A percentile compares a stretch with the other conserved stretches of the same genome.
Conservation (phyloP, 768 basidiomycete genomes). For the Suillus subalutaceus region DNA sequence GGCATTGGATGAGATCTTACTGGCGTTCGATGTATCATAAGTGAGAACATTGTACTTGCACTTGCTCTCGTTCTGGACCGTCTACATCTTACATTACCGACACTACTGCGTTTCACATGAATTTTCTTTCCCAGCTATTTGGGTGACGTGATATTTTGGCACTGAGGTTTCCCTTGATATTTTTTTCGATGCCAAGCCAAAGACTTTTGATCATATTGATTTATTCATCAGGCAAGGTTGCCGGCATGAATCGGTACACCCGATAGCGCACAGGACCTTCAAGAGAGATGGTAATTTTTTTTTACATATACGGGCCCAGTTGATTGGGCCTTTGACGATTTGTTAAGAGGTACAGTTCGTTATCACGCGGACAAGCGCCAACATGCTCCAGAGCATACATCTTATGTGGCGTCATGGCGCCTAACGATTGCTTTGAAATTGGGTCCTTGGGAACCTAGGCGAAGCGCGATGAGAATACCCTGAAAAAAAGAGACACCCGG, state of each 20-base stretch:
- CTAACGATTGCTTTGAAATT: not conserved
- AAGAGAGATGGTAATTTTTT: no score
- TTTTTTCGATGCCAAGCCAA: not conserved
- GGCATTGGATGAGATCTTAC: not conserved
- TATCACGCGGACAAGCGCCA: not conserved
- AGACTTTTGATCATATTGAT: not conserved
- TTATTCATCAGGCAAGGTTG: not conserved
- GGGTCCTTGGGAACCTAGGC: not conserved
- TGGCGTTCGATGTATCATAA: not conserved
- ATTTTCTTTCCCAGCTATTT: not conserved
- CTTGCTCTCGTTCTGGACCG: not conserved
- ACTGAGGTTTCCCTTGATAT: not conserved
- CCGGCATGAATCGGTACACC: no score
- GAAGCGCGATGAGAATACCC: not conserved
- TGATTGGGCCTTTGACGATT: not conserved
- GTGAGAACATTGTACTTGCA: not conserved
- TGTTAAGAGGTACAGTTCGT: not conserved
- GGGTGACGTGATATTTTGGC: not conserved
- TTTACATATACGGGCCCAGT: no score
- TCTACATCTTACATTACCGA: not conserved
- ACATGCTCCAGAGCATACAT: not conserved
- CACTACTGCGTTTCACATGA: not conserved
- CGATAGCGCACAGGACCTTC: no score
- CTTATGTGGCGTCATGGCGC: not conserved
- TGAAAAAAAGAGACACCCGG: not conserved